A percentile compares a stretch with the other conserved stretches of the same genome.
phyloP scores from a whole-genome alignment of 345 rosid species.

The Eucalyptus regnans region DNA sequence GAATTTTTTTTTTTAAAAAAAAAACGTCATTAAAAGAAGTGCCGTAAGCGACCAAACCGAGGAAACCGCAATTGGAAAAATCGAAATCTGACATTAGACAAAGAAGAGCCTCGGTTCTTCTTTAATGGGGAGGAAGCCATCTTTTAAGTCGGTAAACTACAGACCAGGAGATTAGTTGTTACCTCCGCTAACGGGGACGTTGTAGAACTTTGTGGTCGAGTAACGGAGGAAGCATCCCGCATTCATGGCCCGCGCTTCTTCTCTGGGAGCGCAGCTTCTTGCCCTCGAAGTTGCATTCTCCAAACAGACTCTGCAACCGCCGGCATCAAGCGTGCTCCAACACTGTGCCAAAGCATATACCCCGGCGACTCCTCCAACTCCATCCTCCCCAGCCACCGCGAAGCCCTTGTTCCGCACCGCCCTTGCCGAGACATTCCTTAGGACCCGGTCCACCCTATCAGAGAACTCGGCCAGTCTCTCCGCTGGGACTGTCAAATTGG shows the following conservation, averaged over 20 bases:
- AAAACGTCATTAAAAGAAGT: too few relatives aligned
- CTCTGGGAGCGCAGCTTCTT: conserved; percentile 21
- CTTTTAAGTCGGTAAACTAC: not conserved
- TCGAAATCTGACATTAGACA: too few relatives aligned
- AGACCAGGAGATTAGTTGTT: not conserved
- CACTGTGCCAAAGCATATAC: conserved; percentile 66
- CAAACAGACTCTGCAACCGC: conserved; percentile 43
- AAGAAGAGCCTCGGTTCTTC: not conserved
- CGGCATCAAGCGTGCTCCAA: conserved; percentile 30
- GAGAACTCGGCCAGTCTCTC: not conserved
- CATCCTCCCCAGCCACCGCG: conserved; percentile 8
- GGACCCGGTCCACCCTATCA: conserved; percentile 11
- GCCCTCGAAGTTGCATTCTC: conserved; percentile 19
- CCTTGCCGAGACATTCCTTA: conserved; percentile 15
- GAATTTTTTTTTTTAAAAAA: too few relatives aligned
- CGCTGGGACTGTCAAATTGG: not conserved
- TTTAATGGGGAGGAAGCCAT: not conserved
- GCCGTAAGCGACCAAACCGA: not conserved
- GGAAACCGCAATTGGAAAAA: too few relatives aligned
- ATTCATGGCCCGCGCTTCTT: conserved; percentile 42
- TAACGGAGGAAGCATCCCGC: conserved; percentile 60
- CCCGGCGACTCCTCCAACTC: not conserved
- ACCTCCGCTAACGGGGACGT: not conserved
- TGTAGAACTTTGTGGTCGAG: conserved; percentile 34
- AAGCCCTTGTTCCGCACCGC: conserved; percentile 31